Percentiles rank a stretch among this genome's conserved stretches.
Conservation (phyloP, 345 rosid species). For the Kandelia obovata region DNA sequence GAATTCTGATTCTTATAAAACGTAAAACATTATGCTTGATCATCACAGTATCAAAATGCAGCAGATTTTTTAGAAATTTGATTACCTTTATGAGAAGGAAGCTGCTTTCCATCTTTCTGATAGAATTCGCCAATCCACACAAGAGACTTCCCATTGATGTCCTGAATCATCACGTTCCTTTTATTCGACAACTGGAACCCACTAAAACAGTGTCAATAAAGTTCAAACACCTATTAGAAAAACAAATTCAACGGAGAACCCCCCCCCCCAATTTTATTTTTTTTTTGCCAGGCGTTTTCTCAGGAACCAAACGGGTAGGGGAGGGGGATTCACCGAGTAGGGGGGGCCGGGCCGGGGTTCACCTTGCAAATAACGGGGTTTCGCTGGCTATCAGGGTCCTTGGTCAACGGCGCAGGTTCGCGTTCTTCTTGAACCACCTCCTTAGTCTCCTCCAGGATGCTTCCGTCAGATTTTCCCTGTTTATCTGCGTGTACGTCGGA, state of each 20-base stretch:
- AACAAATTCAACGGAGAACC: neutral
- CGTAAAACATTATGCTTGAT: too few relatives aligned
- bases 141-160: slow-evolving; percentile 40
- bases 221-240: neutral
- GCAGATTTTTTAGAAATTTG: neutral
- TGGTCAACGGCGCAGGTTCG: slow-evolving; percentile 1
- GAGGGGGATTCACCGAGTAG: neutral
- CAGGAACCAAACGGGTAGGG: neutral
- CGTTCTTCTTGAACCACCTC: slow-evolving; percentile 12
- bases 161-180: slow-evolving; percentile 44
- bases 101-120: slow-evolving; percentile 42
- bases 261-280: too few relatives aligned
- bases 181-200: slow-evolving; percentile 57
- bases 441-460: slow-evolving; percentile 11
- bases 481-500: slow-evolving; percentile 23
- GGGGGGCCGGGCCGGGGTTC: neutral
- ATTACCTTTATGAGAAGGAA: slow-evolving; percentile 49
- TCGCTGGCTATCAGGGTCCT: slow-evolving; percentile 24
- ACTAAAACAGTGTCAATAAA: slow-evolving; percentile 8
- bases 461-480: slow-evolving; percentile 4
- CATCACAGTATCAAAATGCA: neutral
- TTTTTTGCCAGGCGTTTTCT: neutral
- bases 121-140: slow-evolving; percentile 53
- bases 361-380: slow-evolving; percentile 65
- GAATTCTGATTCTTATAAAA: too few relatives aligned